Percentiles rank a stretch among this genome's conserved stretches.
Evolutionary conservation across 1,284 basidiomycete genomes (phyloP).

Genomic region (Takashimella koratensis): DNA sequence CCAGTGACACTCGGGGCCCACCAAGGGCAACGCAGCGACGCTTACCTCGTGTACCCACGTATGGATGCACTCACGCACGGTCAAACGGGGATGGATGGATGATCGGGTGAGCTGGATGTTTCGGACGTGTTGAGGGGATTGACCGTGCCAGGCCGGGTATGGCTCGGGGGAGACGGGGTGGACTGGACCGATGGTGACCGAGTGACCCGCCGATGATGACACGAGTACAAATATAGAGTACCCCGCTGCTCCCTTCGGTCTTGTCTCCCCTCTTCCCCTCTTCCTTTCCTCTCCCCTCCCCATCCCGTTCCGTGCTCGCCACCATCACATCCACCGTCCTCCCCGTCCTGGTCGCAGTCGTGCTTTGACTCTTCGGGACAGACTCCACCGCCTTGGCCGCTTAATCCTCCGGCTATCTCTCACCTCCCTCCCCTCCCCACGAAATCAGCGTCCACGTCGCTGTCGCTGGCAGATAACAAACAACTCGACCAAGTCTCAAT

Average conservation of each 20-base stretch:
- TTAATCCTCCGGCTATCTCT: no score
- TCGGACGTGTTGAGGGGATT: neutral
- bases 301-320: neutral
- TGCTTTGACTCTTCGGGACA: no score
- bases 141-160: no score
- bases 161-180: neutral
- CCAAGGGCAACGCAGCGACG: no score
- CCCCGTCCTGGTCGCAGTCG: neutral
- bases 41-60: no score
- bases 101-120: neutral
- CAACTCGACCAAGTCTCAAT: no score
- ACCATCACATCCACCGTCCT: neutral
- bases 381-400: no score
- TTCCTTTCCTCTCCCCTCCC: neutral
- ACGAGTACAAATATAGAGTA: constrained; percentile 1
- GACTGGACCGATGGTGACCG: neutral
- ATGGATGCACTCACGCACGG: no score
- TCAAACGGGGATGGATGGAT: neutral
- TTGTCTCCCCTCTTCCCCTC: neutral
- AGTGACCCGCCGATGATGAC: neutral
- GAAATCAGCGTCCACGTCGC: no score
- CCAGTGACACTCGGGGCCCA: no score
- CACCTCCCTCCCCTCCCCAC: no score
- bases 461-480: no score
- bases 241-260: neutral